A percentile compares a stretch with the other conserved stretches of the same genome.
Evolutionary conservation across 805 yeast genomes (phyloP).

Genomic region (Myxozyma melibiosi): DNA sequence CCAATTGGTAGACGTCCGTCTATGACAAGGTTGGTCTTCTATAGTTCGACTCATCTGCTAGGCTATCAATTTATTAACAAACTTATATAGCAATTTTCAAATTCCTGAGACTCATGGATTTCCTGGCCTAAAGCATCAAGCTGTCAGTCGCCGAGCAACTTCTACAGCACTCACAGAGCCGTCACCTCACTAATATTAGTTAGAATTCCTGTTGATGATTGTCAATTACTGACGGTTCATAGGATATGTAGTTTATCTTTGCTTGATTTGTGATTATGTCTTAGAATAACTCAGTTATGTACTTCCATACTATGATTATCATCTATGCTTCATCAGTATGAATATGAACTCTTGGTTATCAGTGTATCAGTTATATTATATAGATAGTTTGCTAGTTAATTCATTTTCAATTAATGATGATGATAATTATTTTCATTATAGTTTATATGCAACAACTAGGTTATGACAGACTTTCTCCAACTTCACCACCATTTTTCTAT

Average conservation of each 20-base stretch:
- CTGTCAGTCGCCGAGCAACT: constrained; percentile 28
- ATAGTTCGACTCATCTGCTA: neutral
- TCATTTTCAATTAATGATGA: too few relatives aligned
- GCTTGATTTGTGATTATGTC: too few relatives aligned
- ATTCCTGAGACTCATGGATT: constrained; percentile 29
- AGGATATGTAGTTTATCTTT: neutral
- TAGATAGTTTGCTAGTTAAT: neutral
- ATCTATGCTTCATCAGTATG: neutral
- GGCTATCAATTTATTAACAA: neutral
- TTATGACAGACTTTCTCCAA: too few relatives aligned
- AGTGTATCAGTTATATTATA: neutral
- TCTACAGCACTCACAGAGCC: neutral
- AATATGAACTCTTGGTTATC: too few relatives aligned
- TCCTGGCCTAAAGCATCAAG: constrained; percentile 35
- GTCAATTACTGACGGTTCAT: neutral
- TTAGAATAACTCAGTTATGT: neutral
- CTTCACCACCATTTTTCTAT: too few relatives aligned
- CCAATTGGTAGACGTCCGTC: too few relatives aligned
- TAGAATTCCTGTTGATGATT: neutral
- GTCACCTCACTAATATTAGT: neutral
- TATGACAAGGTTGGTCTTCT: neutral
- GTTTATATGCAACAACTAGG: too few relatives aligned
- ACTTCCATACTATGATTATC: neutral
- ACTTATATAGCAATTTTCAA: neutral
- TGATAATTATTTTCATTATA: too few relatives aligned